Conservation (phyloP, 257 asterid genomes). For the Solanum habrochaites region DNA sequence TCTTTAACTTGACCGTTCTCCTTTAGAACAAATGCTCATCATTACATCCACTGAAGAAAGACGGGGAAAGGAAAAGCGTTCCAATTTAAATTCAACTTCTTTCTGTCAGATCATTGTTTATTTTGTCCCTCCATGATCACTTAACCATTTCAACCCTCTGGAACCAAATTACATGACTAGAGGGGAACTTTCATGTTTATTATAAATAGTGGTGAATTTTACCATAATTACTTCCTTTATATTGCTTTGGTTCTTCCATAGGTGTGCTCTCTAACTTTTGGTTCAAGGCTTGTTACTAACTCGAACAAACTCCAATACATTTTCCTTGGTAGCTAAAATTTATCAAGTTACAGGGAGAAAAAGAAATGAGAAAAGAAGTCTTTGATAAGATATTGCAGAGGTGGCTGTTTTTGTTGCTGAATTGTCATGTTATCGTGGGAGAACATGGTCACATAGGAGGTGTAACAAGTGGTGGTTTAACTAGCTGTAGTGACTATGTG, state of each 20-base stretch:
- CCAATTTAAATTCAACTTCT: neutral
- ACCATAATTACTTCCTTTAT: neutral
- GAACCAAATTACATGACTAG: neutral
- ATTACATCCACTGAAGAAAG: neutral
- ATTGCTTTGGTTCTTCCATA: neutral
- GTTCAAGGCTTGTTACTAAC: neutral
- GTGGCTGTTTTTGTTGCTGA: neutral
- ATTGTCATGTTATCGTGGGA: neutral
- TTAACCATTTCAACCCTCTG: neutral
- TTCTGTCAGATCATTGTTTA: neutral
- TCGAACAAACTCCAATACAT: neutral
- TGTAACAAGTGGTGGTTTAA: neutral
- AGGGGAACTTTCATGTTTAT: neutral
- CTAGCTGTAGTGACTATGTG: neutral
- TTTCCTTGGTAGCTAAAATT: neutral
- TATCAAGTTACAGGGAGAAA: neutral
- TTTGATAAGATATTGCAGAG: neutral
- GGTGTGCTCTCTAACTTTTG: neutral
- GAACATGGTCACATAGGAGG: neutral
- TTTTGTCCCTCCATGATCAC: neutral
- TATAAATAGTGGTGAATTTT: neutral
- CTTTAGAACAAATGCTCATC: neutral
- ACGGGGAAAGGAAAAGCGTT: neutral
- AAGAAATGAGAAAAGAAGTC: neutral
- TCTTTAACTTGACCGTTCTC: neutral